Base-by-base conservation (phyloP, 345 rosid genomes). In the Eucalyptus curtisii region DNA sequence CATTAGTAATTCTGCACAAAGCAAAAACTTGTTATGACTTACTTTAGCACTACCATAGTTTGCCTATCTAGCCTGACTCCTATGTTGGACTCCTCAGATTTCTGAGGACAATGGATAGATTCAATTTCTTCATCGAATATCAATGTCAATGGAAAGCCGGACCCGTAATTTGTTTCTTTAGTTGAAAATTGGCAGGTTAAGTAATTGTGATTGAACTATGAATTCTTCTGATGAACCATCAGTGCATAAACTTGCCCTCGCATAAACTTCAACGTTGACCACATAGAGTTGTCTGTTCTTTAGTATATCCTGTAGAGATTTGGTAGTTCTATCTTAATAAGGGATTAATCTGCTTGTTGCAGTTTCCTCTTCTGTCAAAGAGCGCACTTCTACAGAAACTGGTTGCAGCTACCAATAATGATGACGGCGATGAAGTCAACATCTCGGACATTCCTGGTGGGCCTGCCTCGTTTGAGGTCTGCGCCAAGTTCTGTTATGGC, bases 321-420 rank as follows among this genome's bases (percentile, higher is more conserved):
- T 52, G 27, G 44, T 20, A 33, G 31, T 33, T 31, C 59, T 45
- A 31, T 86, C 59, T 37, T 50, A 53, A 31, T 86, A 86, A 47
- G 44, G 40, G 19, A 47, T 25, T 88, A 8, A 44, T 52, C 50
- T 90, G 31, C 12, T 49, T 4, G 53, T 71, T 90, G 92, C 95
- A 97, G 99, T 97, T 97, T 91, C 99, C 99, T 88, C 97, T 97
- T 49, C 94, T 97, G 87, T 96, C 98, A 10, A 97, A 97, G 87
- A 91, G 97, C 88, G 94, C 94, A 31, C 90, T 88, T 87, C 89
- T 97, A 42, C 98, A 95, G 92, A 97, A 95, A 92, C 87, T 93
- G 85, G 95, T 94, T 45, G 91, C 93, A 76, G 88, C 89, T 71
- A 40, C 91, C 50, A 91, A 90, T 57, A 95, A 92, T 44, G 95